Evolutionary conservation across 2,329 filamentous ascomycete species (phyloP).

Genomic region (Neonectria faginata): DNA sequence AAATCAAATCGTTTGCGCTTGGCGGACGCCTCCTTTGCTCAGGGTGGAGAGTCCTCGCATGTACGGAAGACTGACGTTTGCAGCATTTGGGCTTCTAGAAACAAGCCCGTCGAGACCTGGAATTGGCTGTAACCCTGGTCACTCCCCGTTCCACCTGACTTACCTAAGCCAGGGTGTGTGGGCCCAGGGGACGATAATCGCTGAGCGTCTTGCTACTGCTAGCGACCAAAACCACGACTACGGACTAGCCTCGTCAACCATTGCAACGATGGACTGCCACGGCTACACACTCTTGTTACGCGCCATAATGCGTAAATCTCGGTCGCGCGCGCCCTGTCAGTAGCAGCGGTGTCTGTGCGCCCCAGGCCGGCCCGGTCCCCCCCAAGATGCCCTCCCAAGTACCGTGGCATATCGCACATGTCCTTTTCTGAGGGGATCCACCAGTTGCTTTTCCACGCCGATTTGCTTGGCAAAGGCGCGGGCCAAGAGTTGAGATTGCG

Average conservation of each 20-base stretch:
- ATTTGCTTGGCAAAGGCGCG: constrained; percentile 24
- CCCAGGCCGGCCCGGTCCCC: constrained; percentile 39
- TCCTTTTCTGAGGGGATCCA: constrained; percentile 25
- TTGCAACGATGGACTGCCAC: constrained; percentile 14
- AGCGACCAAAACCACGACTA: neutral
- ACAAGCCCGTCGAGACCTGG: constrained; percentile 2
- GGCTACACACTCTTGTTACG: constrained; percentile 1
- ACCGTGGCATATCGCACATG: constrained; percentile 19
- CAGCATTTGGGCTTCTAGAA: constrained; percentile 23
- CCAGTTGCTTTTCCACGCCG: constrained; percentile 2
- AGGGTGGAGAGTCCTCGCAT: constrained; percentile 13
- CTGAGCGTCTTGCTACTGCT: neutral
- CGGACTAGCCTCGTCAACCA: constrained; percentile 17
- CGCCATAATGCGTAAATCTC: constrained; percentile 22
- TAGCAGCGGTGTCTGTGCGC: constrained; percentile 24
- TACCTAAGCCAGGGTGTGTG: constrained; percentile 19
- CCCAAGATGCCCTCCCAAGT: constrained; percentile 16
- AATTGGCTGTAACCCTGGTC: neutral
- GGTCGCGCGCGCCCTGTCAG: constrained; percentile 10
- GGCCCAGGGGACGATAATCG: constrained; percentile 6
- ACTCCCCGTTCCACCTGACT: neutral
- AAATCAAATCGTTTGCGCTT: too few relatives aligned
- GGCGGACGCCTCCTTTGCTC: neutral
- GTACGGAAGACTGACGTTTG: constrained; percentile 21
- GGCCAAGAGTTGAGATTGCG: constrained; percentile 6